These are phyloP conservation scores for Fusarium ambrosium DNA, from an alignment of 2,329 filamentous ascomycete genomes.

Conservation along the genomic window DNA sequence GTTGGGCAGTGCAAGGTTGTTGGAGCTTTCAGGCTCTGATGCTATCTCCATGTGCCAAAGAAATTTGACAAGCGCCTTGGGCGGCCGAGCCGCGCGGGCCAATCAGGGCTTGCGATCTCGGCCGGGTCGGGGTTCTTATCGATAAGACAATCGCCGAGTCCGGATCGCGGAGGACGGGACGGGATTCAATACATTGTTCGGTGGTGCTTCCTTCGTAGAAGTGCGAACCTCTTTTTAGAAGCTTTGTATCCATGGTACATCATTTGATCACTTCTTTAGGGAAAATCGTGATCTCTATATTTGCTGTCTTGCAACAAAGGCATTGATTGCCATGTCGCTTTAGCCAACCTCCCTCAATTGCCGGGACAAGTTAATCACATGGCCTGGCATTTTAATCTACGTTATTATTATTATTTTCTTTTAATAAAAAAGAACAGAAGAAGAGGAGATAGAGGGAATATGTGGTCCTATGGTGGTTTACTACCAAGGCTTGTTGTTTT, in stretches of 20 bases:
- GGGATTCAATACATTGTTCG: neutral
- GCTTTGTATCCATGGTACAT: neutral
- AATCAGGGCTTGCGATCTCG: constrained; percentile 8
- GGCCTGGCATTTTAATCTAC: neutral
- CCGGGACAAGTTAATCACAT: neutral
- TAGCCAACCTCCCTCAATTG: neutral
- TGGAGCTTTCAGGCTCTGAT: constrained; percentile 37
- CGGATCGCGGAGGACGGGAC: neutral
- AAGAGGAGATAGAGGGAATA: neutral
- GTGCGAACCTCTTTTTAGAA: neutral
- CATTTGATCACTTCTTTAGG: neutral
- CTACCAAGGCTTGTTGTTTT: neutral
- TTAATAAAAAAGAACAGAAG: neutral
- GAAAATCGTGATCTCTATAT: neutral
- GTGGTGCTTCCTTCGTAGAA: neutral
- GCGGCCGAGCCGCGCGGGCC: constrained; percentile 27
- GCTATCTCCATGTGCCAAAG: constrained; percentile 45
- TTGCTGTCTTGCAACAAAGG: neutral
- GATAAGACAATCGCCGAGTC: constrained; percentile 24
- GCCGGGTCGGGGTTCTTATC: constrained; percentile 43
- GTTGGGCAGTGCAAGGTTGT: constrained; percentile 19
- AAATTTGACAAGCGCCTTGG: constrained; percentile 39
- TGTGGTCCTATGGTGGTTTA: neutral
- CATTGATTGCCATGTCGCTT: neutral
- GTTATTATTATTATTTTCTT: neutral